These are phyloP conservation scores for Nasturtium officinale DNA, from an alignment of 345 rosid genomes.

Conservation along the genomic window DNA sequence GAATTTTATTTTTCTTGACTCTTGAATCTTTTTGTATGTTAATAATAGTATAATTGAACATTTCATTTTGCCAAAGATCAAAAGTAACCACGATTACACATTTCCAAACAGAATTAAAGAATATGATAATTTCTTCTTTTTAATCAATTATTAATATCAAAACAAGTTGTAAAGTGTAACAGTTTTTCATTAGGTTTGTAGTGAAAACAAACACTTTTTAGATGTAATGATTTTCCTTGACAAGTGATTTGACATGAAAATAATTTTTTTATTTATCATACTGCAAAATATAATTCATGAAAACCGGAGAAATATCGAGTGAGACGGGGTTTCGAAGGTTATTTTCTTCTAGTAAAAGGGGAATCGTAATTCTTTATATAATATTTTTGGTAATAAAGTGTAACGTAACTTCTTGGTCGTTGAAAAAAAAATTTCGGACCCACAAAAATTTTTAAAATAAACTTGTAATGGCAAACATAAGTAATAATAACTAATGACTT, in stretches of 20 bases:
- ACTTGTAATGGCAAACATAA: conserved; percentile 66
- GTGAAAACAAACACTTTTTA: background rate
- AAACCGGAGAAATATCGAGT: background rate
- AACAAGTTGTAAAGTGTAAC: background rate
- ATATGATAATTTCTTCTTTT: background rate
- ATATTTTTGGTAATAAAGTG: background rate
- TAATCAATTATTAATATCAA: background rate
- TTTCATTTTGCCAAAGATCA: background rate
- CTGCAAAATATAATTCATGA: background rate
- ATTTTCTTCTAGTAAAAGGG: background rate
- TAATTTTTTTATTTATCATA: background rate
- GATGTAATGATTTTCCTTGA: background rate
- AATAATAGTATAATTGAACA: background rate
- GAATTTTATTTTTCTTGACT: background rate
- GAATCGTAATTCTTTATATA: background rate
- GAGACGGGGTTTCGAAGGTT: background rate
- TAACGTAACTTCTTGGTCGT: conserved; percentile 31
- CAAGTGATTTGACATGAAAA: background rate
- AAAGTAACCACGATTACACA: background rate
- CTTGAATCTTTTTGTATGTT: background rate
- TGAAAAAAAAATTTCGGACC: too few relatives aligned
- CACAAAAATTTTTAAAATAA: too few relatives aligned
- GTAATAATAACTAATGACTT: conserved; percentile 58
- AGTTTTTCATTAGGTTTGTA: background rate
- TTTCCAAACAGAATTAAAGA: background rate